These are phyloP conservation scores for Fagopyrum homotropicum DNA, from an alignment of 148 eudicot species.

Conservation along the genomic window DNA sequence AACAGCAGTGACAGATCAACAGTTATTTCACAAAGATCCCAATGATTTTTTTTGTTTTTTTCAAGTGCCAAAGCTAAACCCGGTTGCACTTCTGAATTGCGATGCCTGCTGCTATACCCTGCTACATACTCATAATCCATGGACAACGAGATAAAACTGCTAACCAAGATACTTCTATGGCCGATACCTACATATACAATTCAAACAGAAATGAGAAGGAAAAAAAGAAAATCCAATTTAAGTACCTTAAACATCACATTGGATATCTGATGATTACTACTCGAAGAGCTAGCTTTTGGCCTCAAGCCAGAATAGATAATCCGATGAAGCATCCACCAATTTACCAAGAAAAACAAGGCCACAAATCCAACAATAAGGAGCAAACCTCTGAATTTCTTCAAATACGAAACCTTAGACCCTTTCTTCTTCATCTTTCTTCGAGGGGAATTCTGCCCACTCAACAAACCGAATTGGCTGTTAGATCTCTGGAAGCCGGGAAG, in stretches of 20 bases:
- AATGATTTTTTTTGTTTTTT: neutral
- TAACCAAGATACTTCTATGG: neutral
- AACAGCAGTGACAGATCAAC: neutral
- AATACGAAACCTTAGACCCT: slow-evolving; percentile 28
- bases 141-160: neutral
- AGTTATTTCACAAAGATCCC: neutral
- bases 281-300: slow-evolving; percentile 17
- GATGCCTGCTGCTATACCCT: neutral
- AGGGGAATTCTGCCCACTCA: slow-evolving; percentile 7
- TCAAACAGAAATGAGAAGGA: neutral
- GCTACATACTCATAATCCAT: neutral
- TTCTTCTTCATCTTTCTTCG: slow-evolving; percentile 13
- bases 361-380: slow-evolving; percentile 39
- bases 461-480: neutral
- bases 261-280: slow-evolving; percentile 23
- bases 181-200: neutral
- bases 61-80: neutral
- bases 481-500: slow-evolving; percentile 3
- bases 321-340: slow-evolving; percentile 82
- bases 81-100: no score
- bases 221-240: neutral
- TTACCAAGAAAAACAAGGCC: slow-evolving; percentile 42
- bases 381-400: slow-evolving; percentile 30
- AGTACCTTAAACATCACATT: slow-evolving; percentile 42
- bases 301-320: slow-evolving; percentile 38